Conservation (phyloP, 345 rosid genomes). For the Laguncularia racemosa region DNA sequence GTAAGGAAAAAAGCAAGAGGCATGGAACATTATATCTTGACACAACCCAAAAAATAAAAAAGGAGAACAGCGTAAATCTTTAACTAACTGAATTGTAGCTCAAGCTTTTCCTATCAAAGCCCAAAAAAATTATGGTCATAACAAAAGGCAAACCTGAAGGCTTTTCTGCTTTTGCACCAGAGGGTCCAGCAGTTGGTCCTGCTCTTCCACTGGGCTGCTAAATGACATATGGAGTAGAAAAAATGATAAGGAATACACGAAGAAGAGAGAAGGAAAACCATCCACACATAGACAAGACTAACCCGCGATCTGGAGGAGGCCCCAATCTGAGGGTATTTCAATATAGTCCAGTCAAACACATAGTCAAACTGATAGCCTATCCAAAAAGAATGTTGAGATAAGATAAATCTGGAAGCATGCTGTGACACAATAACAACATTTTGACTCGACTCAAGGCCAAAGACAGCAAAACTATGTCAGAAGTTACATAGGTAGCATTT, state of each 20-base stretch:
- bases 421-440: not conserved
- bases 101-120: slow-evolving; percentile 1
- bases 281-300: slow-evolving; percentile 8
- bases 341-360: slow-evolving; percentile 52
- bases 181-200: slow-evolving; percentile 30
- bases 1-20: not conserved
- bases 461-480: no score
- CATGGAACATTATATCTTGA: no score
- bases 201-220: slow-evolving; percentile 21
- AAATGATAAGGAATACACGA: slow-evolving; percentile 2
- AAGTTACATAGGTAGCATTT: no score
- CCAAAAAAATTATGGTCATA: slow-evolving; percentile 1
- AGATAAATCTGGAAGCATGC: not conserved
- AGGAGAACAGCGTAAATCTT: no score
- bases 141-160: slow-evolving; percentile 27
- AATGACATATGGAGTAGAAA: slow-evolving; percentile 5
- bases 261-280: not conserved
- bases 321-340: slow-evolving; percentile 50
- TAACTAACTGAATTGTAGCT: no score
- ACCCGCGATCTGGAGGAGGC: slow-evolving; percentile 36
- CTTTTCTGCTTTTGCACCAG: slow-evolving; percentile 28
- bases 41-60: no score
- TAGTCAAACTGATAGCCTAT: slow-evolving; percentile 50
- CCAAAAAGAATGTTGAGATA: slow-evolving; percentile 4
- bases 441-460: no score